Base-by-base conservation (phyloP, 257 asterid genomes). In the Scutellaria barbata region DNA sequence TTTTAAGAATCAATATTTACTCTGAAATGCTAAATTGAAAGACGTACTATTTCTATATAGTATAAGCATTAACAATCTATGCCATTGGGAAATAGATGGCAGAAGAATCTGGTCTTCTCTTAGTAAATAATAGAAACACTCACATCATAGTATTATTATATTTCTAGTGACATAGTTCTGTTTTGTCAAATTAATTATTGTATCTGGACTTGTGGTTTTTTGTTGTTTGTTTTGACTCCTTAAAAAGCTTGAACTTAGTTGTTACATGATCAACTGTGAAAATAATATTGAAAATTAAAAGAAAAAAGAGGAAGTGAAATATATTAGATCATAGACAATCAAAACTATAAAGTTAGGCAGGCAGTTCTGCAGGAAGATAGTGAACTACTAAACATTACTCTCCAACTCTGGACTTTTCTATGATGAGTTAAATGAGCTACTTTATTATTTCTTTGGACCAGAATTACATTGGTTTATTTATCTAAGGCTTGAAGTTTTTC, bases 401-500 rank as follows among this genome's bases (percentile, higher is more conserved):
- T 30, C 35, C 35, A 2, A 43, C 13, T 43, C 13, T 43, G 48
- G 48, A 43, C 1, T 30, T 43, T 17, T 18, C 12, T 63, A 63
- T 48, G 8, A 18, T 63, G 25, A 63, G 56, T 37, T 45, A 43
- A 45, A 46, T 45, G 12, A 45, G 53, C 35, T 5, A 20, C 47
- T 62, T 13, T 6, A 53, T 45, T 53, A 76, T 20, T 53, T 39
- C 48, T 14, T 18, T 54, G 51, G 22, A 30, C 46, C 45, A 10
- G 55, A 46, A 47, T 17, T 47, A 54, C 42, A 5, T 53, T 46
- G 25, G 10, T 60, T 69, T 53, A 35, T 35, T 35, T 51, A 45
- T 20, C 50, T 51, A 45, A 16, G 62, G 52, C 59, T 55, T 61
- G 30, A 74, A 69, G n/a, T n/a, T 51, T 62, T 45, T 78, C 40